phyloP scores from a whole-genome alignment of 495 filamentous ascomycete genomes.

The Saxophila tyrrhenica region DNA sequence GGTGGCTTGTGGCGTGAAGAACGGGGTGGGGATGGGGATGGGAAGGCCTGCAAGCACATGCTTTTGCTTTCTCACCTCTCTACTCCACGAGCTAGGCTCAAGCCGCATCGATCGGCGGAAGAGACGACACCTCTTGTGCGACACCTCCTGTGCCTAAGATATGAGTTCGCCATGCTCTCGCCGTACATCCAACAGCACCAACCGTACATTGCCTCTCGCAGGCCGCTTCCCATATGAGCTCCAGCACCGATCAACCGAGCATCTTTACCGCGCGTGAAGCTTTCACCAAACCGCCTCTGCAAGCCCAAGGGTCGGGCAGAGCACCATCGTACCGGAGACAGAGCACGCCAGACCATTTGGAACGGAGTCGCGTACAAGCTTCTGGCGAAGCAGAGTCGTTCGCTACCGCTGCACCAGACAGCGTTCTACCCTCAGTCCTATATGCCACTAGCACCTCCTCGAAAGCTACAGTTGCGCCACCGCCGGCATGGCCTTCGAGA shows the following conservation, averaged over 20 bases:
- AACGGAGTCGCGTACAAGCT: background rate
- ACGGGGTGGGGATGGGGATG: background rate
- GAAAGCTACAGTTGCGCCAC: background rate
- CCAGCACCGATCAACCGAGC: background rate
- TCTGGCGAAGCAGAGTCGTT: background rate
- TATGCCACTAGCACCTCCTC: background rate
- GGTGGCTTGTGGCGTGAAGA: no score
- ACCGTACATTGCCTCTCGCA: background rate
- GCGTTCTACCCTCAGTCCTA: background rate
- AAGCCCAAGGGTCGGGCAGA: background rate
- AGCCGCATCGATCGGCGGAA: background rate
- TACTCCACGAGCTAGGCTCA: background rate
- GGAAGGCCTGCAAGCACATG: background rate
- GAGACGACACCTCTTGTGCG: background rate
- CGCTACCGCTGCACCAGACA: background rate
- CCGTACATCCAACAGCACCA: background rate
- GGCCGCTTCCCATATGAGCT: background rate
- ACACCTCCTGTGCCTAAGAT: background rate
- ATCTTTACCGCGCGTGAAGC: conserved; percentile 3
- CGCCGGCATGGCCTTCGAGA: background rate
- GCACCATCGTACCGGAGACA: background rate
- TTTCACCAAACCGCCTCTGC: background rate
- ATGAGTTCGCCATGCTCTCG: background rate
- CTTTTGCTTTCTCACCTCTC: background rate
- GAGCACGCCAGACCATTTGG: background rate